These are phyloP conservation scores for Cicer cuneatum DNA, from an alignment of 306 rosid genomes.

Conservation along the genomic window DNA sequence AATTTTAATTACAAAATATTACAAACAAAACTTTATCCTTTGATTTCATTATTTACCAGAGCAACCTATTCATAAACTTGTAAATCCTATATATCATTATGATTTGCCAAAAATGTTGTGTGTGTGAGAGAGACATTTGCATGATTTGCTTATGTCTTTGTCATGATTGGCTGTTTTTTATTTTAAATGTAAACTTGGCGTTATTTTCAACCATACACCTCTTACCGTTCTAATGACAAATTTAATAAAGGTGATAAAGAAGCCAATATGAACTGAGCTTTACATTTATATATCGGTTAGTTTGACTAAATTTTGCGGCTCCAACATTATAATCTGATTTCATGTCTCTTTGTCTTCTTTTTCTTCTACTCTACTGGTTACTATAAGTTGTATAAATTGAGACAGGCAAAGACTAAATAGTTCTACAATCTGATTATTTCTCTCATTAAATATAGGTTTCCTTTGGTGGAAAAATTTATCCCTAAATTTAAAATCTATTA, in stretches of 20 bases:
- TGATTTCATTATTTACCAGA: neutral
- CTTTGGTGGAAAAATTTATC: too few relatives aligned
- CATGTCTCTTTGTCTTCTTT: neutral
- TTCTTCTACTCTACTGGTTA: neutral
- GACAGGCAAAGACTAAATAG: too few relatives aligned
- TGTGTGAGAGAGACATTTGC: neutral
- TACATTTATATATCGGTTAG: neutral
- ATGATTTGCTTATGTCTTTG: neutral
- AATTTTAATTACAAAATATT: neutral
- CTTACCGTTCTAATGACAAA: neutral
- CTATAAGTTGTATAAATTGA: neutral
- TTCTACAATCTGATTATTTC: too few relatives aligned
- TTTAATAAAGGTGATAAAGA: neutral
- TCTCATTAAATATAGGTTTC: too few relatives aligned
- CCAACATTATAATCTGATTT: constrained; percentile 22
- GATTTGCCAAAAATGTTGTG: neutral
- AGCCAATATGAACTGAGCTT: constrained; percentile 7
- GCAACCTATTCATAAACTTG: neutral
- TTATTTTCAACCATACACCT: constrained; percentile 35
- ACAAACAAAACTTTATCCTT: neutral
- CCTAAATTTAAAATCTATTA: too few relatives aligned
- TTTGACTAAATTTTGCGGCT: constrained; percentile 48
- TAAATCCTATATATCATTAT: neutral
- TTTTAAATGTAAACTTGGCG: neutral
- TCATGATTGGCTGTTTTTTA: neutral